Evolutionary conservation across 257 asterid species (phyloP).

Genomic region (Ligustrum vulgare): DNA sequence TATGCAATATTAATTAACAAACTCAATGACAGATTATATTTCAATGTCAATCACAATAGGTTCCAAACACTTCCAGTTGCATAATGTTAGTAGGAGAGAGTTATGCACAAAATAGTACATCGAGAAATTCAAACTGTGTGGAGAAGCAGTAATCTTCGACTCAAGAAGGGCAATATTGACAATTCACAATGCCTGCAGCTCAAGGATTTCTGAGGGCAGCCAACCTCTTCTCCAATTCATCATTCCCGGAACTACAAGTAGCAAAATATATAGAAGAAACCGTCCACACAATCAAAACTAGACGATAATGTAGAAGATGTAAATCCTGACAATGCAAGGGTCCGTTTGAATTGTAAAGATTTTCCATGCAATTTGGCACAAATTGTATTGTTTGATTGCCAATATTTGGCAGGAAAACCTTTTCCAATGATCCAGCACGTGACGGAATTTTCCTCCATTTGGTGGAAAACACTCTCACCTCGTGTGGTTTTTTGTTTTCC

Average conservation of each 20-base stretch:
- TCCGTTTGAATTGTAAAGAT: too few relatives aligned
- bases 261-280: not conserved
- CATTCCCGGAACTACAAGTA: constrained; percentile 54
- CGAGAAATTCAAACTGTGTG: not conserved
- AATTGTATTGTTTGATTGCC: too few relatives aligned
- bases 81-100: not conserved
- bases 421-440: too few relatives aligned
- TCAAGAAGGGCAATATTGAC: not conserved
- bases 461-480: too few relatives aligned
- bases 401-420: too few relatives aligned
- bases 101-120: not conserved
- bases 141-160: not conserved
- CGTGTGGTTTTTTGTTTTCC: too few relatives aligned
- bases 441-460: too few relatives aligned
- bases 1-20: too few relatives aligned
- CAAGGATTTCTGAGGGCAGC: constrained; percentile 87
- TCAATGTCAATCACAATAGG: too few relatives aligned
- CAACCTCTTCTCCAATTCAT: constrained; percentile 77
- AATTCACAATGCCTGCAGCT: constrained; percentile 1
- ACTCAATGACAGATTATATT: too few relatives aligned
- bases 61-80: too few relatives aligned
- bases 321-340: not conserved
- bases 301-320: not conserved
- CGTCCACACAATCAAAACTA: not conserved
- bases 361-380: too few relatives aligned